These are phyloP conservation scores for Lipomyces spencermartinsiae DNA, from an alignment of 805 yeast species.

Conservation along the genomic window DNA sequence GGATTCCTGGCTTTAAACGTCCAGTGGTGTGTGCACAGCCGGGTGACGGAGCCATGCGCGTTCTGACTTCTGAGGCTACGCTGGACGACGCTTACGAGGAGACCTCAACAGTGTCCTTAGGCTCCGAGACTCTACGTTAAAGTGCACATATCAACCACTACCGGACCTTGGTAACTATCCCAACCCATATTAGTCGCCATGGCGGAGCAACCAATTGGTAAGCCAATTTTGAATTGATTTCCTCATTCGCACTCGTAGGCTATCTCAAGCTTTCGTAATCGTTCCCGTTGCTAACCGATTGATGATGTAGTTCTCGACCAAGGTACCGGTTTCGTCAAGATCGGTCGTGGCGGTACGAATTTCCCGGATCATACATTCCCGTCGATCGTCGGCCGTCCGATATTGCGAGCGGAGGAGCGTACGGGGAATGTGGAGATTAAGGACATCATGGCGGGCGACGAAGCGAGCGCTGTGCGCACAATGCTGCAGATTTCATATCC, in stretches of 20 bases:
- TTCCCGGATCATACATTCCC: slow-evolving; percentile 98
- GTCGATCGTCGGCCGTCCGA: slow-evolving; percentile 96
- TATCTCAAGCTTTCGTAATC: background rate
- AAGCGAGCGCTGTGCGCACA: slow-evolving; percentile 89
- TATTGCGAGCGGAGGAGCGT: slow-evolving; percentile 94
- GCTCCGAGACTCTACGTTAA: background rate
- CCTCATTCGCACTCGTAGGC: background rate
- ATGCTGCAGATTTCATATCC: slow-evolving; percentile 94
- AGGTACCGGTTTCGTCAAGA: slow-evolving; percentile 84
- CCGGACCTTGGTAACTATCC: background rate
- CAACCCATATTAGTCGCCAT: slow-evolving; percentile 28
- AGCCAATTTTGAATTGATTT: slow-evolving; percentile 18
- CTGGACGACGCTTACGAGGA: background rate
- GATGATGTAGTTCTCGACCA: slow-evolving; percentile 82
- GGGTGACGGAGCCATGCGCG: background rate
- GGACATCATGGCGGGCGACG: slow-evolving; percentile 98
- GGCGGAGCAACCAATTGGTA: slow-evolving; percentile 47
- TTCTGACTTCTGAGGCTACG: background rate
- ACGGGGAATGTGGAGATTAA: slow-evolving; percentile 77
- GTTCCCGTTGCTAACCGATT: slow-evolving; percentile 9
- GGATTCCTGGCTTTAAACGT: background rate
- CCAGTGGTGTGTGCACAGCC: background rate
- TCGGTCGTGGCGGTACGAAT: slow-evolving; percentile 93
- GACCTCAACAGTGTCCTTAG: no score
- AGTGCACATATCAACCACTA: background rate